Conservation (phyloP, 2,329 filamentous ascomycete genomes). For the Emmonsia crescens region DNA sequence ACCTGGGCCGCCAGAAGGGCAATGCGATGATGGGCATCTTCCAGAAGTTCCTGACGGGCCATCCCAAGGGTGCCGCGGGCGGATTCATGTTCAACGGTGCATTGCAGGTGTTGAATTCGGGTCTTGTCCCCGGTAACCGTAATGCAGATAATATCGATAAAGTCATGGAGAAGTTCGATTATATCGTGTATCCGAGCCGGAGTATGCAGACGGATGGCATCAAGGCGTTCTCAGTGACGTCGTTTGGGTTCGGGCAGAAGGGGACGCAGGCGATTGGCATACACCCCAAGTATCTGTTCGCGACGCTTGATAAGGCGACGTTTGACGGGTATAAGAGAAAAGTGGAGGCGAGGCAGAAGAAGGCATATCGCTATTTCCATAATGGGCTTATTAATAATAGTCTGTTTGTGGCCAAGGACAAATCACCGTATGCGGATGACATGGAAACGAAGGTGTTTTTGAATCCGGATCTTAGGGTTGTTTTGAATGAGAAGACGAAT, state of each 20-base stretch:
- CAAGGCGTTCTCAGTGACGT: slow-evolving; percentile 98
- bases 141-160: slow-evolving; percentile 97
- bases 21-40: slow-evolving; percentile 95
- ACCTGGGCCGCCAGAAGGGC: slow-evolving; percentile 90
- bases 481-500: slow-evolving; percentile 73
- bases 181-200: slow-evolving; percentile 93
- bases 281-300: slow-evolving; percentile 91
- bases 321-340: slow-evolving; percentile 76
- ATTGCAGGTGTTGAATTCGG: slow-evolving; percentile 86
- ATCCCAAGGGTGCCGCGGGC: slow-evolving; percentile 97
- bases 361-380: slow-evolving; percentile 97
- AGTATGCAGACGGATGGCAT: slow-evolving; percentile 94
- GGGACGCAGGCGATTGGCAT: slow-evolving; percentile 95
- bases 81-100: slow-evolving; percentile 99
- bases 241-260: slow-evolving; percentile 98
- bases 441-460: slow-evolving; percentile 82
- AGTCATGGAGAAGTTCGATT: slow-evolving; percentile 93
- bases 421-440: slow-evolving; percentile 79
- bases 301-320: slow-evolving; percentile 76
- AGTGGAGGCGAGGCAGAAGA: slow-evolving; percentile 92
- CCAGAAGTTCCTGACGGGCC: slow-evolving; percentile 98
- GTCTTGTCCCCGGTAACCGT: slow-evolving; percentile 89
- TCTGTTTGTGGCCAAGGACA: slow-evolving; percentile 89
- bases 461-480: slow-evolving; percentile 83
- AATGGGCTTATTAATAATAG: slow-evolving; percentile 97